phyloP scores from a whole-genome alignment of 228 moss, liverwort and hornwort species.

The Sphagnum fallax region DNA sequence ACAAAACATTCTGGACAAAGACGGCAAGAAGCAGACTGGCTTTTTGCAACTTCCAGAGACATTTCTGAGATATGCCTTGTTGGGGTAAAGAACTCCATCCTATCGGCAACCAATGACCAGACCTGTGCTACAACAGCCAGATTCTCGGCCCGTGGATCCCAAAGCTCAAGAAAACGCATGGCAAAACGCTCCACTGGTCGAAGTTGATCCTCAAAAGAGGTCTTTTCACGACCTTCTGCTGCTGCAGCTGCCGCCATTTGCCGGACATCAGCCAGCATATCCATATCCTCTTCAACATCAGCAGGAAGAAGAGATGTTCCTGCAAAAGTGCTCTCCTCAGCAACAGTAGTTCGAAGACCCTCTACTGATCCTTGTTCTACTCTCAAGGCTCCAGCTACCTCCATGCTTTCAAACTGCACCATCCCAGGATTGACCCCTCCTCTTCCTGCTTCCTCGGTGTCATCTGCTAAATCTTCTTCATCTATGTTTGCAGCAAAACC shows the following conservation, averaged over 20 bases:
- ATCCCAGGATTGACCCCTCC: not conserved
- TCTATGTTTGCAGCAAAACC: constrained; percentile 31
- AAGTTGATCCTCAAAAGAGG: constrained; percentile 85
- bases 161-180: constrained; percentile 85
- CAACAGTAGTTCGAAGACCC: constrained; percentile 5
- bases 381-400: constrained; percentile 4
- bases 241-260: constrained; percentile 97
- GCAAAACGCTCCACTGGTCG: constrained; percentile 92
- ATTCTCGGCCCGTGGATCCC: constrained; percentile 89
- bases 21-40: no score
- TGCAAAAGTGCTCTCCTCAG: constrained; percentile 43
- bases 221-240: constrained; percentile 74
- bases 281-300: constrained; percentile 90
- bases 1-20: no score
- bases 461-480: constrained; percentile 42
- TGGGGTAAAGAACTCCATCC: not conserved
- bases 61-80: not conserved
- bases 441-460: constrained; percentile 24
- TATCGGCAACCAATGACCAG: constrained; percentile 1
- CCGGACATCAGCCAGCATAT: constrained; percentile 95
- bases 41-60: constrained; percentile 14
- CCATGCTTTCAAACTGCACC: constrained; percentile 4
- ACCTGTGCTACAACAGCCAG: constrained; percentile 85
- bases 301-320: constrained; percentile 40
- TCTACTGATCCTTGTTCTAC: constrained; percentile 12